Conservation (phyloP, 805 yeast species). For the Wickerhamiella sergipiensis region DNA sequence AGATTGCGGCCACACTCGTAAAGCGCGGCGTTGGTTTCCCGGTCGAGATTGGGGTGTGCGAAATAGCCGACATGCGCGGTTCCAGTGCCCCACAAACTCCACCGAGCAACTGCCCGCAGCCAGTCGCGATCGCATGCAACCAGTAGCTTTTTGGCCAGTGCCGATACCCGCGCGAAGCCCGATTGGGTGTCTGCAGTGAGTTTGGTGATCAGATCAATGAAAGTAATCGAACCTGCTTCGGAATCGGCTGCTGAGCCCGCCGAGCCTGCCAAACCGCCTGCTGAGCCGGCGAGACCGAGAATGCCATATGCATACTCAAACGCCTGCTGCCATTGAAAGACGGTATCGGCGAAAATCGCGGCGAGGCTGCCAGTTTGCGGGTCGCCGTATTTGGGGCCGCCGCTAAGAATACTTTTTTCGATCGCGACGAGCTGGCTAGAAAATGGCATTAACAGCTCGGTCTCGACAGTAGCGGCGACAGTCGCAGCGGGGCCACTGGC, state of each 20-base stretch:
- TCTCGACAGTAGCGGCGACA: not conserved
- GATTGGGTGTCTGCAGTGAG: not conserved
- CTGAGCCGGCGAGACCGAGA: conserved; percentile 3
- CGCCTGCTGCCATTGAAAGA: conserved; percentile 12
- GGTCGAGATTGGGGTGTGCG: not conserved
- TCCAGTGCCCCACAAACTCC: conserved; percentile 1
- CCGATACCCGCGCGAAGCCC: not conserved
- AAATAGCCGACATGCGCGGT: not conserved
- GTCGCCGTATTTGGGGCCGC: conserved; percentile 12
- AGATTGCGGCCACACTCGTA: not conserved
- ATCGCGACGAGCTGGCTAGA: conserved; percentile 6
- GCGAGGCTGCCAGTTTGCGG: conserved; percentile 10
- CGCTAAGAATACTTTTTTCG: conserved; percentile 10
- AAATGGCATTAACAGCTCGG: conserved; percentile 5
- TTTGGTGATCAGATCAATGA: not conserved
- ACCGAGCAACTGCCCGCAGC: conserved; percentile 1
- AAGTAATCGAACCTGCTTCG: not conserved
- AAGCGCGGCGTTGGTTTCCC: not conserved
- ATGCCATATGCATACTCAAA: conserved; percentile 9
- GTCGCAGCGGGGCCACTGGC: not conserved
- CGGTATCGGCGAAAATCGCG: conserved; percentile 8
- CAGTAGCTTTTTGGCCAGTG: not conserved
- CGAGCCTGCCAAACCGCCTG: too few relatives aligned
- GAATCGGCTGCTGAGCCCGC: too few relatives aligned
- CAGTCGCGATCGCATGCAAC: conserved; percentile 3